Evolutionary conservation across 2,329 filamentous ascomycete genomes (phyloP), one percentile per base, ranked within the genome.

Genomic region (Sporothrix inflata): DNA sequence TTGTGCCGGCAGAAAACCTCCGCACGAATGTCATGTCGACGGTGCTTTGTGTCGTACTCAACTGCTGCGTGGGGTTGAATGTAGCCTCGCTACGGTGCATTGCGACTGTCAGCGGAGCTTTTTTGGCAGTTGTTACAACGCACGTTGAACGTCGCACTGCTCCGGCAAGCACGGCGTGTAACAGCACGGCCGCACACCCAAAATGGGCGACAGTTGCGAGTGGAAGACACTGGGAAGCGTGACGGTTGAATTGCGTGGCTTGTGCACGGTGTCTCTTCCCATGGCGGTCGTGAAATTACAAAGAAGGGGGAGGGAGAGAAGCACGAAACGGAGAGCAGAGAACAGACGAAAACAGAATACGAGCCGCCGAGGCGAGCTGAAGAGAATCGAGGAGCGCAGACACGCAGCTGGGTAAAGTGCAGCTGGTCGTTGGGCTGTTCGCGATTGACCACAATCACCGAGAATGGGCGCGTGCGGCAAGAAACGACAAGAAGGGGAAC

Each of bases 401-500:
- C 6, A 19, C 19, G 9, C 19, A 51, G 47, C 47, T n/a, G 51
- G 21, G 51, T 3, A 55, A 30, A 55, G 51, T 11, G 24, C 53
- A 34, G 47, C n/a, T 51, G 19, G 19, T 21, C 6, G 47, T 21
- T 51, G 47, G 47, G 30, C 30, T 34, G 3, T 6, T 34, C 30
- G 30, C 30, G 30, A 34, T 34, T 34, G 30, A 24, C 49, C 21
- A 21, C 57, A 61, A 61, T 66, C 60, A 70, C 51, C 68, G 51
- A 70, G 68, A 38, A 61, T 12, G 40, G 68, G 68, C 51, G 51
- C 68, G 68, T 70, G 68, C 51, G 27, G 19, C 8, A 12, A 19
- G 30, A 60, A 38, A 24, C 19, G 6, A 27, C 2, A 3, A 38
- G 27, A 34, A 34, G 30, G 30, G 6, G 30, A 34, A 42, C 19